Base-by-base conservation (phyloP, 2,329 filamentous ascomycete species). In the Neonectria punicea region DNA sequence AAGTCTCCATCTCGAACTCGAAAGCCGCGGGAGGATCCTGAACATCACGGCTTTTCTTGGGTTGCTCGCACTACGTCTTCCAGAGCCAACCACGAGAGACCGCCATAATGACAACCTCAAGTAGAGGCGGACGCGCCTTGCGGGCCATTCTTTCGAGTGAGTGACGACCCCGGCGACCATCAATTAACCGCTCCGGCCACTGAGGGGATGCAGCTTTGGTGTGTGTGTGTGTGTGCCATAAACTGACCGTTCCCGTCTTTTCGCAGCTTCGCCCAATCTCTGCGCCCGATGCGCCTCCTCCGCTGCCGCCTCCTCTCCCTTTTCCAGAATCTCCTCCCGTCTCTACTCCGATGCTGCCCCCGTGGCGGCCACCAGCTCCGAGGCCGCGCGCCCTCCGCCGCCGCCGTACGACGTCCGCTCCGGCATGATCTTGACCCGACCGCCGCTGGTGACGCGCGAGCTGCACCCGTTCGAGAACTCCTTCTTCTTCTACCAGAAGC, bases 401-500 rank as follows among this genome's bases (percentile, higher is more conserved):
- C 61, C 74, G 22, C 69, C 76, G 57, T 87, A 87, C 80, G 80
- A 82, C 69, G 83, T 89, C 77, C 83, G 82, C 63, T 84, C 86
- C 63, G 92, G 93, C 69, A 86, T 98, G 65, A 89, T 98, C 72
- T 89, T 99, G 68, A 96, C 94, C 50, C 93, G 96, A 30, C 89
- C 96, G 53, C 96, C 96, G 7, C 84, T 97, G 64, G 86, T 99
- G 74, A 98, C 96, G 28, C 91, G 92, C 71, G 86, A 91, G 66
- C 90, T 95, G 58, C 92, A 92, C 36, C 86, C 93, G 13, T 98
- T 99, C 81, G 96, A 99, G 81, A 92, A 93, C 76, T 87, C 95
- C 69, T 98, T 92, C 82, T 97, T 92, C 85, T 94, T 99, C 79
- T 99, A 99, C 83, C 96, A 99, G 83, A 95, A 95, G 74, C 93